These are phyloP conservation scores for Ammopiptanthus mongolicus DNA, from an alignment of 306 rosid species.

Conservation along the genomic window DNA sequence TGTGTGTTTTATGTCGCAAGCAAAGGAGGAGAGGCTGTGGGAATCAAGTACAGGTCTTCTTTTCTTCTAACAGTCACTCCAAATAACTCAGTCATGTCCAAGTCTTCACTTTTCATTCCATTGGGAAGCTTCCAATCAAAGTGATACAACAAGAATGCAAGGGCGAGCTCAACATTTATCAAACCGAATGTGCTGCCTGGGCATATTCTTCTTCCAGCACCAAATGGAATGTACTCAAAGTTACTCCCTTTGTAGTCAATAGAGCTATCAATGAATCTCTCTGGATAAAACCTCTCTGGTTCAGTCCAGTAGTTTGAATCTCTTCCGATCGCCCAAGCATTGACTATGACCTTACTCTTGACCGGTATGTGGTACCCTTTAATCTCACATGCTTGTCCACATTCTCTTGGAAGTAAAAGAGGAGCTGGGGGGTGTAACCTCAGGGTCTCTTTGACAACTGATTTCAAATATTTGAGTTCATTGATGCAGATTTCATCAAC, in stretches of 20 bases:
- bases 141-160: constrained; percentile 21
- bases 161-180: background rate
- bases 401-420: constrained; percentile 21
- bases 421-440: constrained; percentile 29
- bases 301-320: constrained; percentile 31
- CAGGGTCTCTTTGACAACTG: constrained; percentile 29
- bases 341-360: constrained; percentile 19
- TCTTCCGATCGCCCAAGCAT: constrained; percentile 40
- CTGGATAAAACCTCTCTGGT: constrained; percentile 23
- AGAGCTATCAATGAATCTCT: constrained; percentile 12
- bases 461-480: constrained; percentile 21
- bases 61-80: background rate
- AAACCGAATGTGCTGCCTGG: constrained; percentile 6
- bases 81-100: constrained; percentile 23
- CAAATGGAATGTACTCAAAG: constrained; percentile 38
- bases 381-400: constrained; percentile 13
- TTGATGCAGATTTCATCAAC: background rate
- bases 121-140: constrained; percentile 28
- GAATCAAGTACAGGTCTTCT: background rate
- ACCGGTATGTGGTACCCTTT: constrained; percentile 26
- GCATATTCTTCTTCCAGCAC: constrained; percentile 37
- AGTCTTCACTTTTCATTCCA: constrained; percentile 6
- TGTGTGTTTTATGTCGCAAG: background rate
- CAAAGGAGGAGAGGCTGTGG: background rate
- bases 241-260: constrained; percentile 11